Evolutionary conservation across 768 basidiomycete species (phyloP).

Genomic region (Pulveroboletus sp.): DNA sequence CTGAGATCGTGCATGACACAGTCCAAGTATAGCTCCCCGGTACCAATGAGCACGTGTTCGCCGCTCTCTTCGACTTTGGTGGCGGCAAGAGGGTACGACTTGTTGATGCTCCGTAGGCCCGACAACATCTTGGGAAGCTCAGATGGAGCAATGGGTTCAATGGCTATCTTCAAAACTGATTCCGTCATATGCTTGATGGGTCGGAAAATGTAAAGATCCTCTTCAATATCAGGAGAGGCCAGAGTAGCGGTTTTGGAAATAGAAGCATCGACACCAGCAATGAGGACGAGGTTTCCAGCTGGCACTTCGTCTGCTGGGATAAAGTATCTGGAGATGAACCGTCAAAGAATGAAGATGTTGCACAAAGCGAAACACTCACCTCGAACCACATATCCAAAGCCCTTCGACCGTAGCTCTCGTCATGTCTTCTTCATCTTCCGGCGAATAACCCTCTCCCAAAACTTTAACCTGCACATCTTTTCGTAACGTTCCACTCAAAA

Average conservation of each 20-base stretch:
- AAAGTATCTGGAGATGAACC: constrained; percentile 61
- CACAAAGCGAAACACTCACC: constrained; percentile 39
- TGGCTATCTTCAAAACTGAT: constrained; percentile 95
- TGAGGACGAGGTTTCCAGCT: constrained; percentile 88
- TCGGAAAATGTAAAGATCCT: constrained; percentile 91
- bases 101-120: constrained; percentile 94
- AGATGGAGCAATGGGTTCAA: constrained; percentile 95
- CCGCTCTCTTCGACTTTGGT: constrained; percentile 99
- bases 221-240: constrained; percentile 63
- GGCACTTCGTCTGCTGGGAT: constrained; percentile 84
- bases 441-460: constrained; percentile 95
- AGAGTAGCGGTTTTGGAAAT: constrained; percentile 95
- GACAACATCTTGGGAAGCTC: constrained; percentile 99
- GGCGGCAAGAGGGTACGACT: constrained; percentile 88
- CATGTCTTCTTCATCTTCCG: constrained; percentile 99
- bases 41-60: constrained; percentile 95
- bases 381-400: constrained; percentile 86
- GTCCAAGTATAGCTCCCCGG: constrained; percentile 95
- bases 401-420: constrained; percentile 77
- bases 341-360: background rate
- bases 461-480: constrained; percentile 88
- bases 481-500: constrained; percentile 85
- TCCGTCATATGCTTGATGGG: constrained; percentile 97
- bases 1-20: constrained; percentile 96
- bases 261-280: constrained; percentile 90